A percentile compares a stretch with the other conserved stretches of the same genome.
These are phyloP conservation scores for Rhizopogon vesiculosus DNA, from an alignment of 768 basidiomycete genomes.

Conservation along the genomic window DNA sequence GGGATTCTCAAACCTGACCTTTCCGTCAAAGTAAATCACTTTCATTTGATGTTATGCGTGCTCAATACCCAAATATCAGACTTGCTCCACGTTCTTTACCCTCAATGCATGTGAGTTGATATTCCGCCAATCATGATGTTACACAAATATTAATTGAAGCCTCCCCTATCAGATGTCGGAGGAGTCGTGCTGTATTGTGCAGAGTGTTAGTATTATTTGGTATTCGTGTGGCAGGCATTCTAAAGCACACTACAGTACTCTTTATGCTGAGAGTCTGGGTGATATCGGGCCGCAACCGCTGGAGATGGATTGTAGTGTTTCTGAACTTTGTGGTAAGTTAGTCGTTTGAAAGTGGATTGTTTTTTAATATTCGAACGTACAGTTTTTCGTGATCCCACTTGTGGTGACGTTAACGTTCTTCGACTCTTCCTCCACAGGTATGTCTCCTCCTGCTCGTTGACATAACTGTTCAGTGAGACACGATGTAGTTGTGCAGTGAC, in stretches of 20 bases:
- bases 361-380: neutral
- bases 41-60: no score
- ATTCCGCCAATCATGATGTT: no score
- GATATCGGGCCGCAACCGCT: neutral
- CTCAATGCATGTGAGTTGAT: neutral
- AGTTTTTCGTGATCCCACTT: neutral
- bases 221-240: neutral
- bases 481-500: neutral
- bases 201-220: neutral
- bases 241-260: neutral
- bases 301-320: neutral
- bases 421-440: neutral
- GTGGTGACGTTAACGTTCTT: neutral
- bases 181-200: neutral
- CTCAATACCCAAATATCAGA: neutral
- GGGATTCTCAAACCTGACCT: neutral
- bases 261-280: neutral
- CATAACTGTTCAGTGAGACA: neutral
- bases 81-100: neutral
- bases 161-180: neutral
- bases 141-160: neutral
- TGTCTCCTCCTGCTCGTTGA: neutral
- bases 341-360: neutral
- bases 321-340: neutral
- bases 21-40: neutral